phyloP scores from a whole-genome alignment of 1,284 basidiomycete genomes.

The Ganoderma resinaceum region DNA sequence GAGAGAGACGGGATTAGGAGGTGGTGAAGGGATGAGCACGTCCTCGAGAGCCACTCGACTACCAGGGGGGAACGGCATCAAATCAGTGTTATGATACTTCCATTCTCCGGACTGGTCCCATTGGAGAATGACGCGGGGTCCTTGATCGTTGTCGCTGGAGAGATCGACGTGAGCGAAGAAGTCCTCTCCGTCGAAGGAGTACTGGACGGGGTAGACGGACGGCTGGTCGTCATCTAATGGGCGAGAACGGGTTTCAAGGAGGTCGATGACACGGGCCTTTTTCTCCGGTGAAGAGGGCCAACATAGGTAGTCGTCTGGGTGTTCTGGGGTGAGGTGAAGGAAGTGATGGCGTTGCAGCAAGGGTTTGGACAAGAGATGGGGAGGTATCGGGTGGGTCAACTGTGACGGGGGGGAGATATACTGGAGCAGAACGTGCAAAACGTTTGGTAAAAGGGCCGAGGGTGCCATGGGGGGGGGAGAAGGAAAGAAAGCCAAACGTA shows the following conservation, averaged over 20 bases:
- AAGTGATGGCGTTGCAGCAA: slow-evolving; percentile 73
- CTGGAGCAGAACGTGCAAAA: slow-evolving; percentile 57
- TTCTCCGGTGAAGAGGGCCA: slow-evolving; percentile 62
- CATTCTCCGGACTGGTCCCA: slow-evolving; percentile 65
- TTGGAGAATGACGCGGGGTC: slow-evolving; percentile 69
- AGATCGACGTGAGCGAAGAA: slow-evolving; percentile 69
- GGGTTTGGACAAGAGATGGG: slow-evolving; percentile 63
- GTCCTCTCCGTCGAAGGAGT: slow-evolving; percentile 65
- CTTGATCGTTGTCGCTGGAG: slow-evolving; percentile 43
- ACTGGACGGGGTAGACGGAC: slow-evolving; percentile 51
- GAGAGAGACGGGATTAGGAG: slow-evolving; percentile 11
- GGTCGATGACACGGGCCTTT: slow-evolving; percentile 42
- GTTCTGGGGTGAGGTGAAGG: slow-evolving; percentile 57
- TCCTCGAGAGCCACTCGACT: slow-evolving; percentile 52
- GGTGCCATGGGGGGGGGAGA: slow-evolving; percentile 41
- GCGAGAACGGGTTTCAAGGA: slow-evolving; percentile 53
- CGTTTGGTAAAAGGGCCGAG: slow-evolving; percentile 45
- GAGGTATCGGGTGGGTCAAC: slow-evolving; percentile 57
- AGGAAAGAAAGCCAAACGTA: slow-evolving; percentile 19
- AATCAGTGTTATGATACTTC: slow-evolving; percentile 72
- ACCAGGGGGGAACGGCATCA: slow-evolving; percentile 76
- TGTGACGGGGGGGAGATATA: slow-evolving; percentile 63
- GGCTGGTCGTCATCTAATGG: slow-evolving; percentile 46
- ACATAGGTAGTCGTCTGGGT: slow-evolving; percentile 63
- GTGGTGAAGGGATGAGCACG: slow-evolving; percentile 26